Conservation (phyloP, 73 alveolate genomes). For the Effrenium voratum region DNA sequence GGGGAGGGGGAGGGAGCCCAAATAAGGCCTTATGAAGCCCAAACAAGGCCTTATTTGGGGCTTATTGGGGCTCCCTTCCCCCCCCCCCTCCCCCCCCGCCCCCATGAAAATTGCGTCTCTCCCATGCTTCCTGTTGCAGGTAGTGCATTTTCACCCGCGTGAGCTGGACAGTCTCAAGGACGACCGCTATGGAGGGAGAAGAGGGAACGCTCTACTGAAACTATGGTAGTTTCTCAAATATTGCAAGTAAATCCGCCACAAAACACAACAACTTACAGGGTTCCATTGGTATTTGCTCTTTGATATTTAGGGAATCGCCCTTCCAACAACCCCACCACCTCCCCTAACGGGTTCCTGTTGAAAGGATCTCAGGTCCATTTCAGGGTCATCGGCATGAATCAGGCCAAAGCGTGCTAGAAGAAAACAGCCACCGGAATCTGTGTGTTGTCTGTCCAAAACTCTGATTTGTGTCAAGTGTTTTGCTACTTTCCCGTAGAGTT, state of each 20-base stretch:
- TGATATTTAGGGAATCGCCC: neutral
- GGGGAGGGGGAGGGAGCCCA: neutral
- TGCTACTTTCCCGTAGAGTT: too few species aligned
- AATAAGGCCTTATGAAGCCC: neutral
- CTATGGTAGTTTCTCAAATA: too few species aligned
- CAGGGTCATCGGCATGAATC: too few species aligned
- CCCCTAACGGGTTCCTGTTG: neutral
- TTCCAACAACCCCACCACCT: neutral
- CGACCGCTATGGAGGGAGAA: neutral
- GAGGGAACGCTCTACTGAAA: neutral
- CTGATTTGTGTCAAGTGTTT: too few species aligned
- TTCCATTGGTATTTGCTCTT: too few species aligned
- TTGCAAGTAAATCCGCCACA: too few species aligned
- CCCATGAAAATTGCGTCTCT: neutral
- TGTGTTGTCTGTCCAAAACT: too few species aligned
- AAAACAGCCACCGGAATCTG: too few species aligned
- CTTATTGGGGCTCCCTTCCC: neutral
- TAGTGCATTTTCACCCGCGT: slow-evolving; percentile 45
- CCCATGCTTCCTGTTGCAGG: neutral
- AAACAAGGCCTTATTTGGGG: neutral
- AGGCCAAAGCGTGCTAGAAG: too few species aligned
- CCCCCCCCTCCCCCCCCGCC: neutral
- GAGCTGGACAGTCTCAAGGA: neutral
- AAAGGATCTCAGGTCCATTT: too few species aligned
- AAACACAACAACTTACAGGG: too few species aligned